These are phyloP conservation scores for Bocquillonia castaneifolia DNA, from an alignment of 441 rosid species.

Conservation along the genomic window DNA sequence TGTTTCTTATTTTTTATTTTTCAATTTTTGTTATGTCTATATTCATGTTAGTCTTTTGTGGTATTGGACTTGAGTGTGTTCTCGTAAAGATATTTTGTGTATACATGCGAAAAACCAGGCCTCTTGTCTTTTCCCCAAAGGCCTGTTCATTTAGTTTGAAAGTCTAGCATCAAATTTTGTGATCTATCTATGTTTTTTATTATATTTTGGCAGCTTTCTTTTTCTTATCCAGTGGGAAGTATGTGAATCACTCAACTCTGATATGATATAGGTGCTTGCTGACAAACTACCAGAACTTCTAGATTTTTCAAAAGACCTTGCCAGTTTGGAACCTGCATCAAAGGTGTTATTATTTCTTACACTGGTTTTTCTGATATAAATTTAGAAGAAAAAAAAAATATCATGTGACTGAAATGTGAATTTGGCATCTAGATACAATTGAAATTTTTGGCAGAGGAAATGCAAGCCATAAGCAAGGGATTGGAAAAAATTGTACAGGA, in stretches of 20 bases:
- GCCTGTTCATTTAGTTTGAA: background rate
- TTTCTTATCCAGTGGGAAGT: background rate
- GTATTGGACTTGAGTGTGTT: background rate
- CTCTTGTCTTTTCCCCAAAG: background rate
- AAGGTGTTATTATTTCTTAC: conserved; percentile 44
- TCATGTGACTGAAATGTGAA: conserved; percentile 22
- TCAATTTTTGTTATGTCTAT: background rate
- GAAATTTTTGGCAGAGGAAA: conserved; percentile 90
- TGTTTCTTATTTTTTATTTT: background rate
- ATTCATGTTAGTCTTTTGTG: background rate
- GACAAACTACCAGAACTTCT: conserved; percentile 84
- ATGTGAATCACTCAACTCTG: background rate
- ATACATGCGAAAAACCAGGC: background rate
- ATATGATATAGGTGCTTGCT: conserved; percentile 63
- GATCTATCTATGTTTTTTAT: conserved; percentile 6
- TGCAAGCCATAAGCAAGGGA: conserved; percentile 94
- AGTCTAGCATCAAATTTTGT: background rate
- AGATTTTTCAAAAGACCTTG: conserved; percentile 68
- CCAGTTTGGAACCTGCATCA: conserved; percentile 69
- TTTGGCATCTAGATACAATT: conserved; percentile 66
- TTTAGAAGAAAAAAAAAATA: background rate
- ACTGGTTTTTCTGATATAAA: conserved; percentile 5
- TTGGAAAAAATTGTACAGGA: conserved; percentile 84
- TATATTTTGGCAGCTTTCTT: background rate
- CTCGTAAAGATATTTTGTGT: background rate